These are phyloP conservation scores for Tritrichomonas musculus DNA, from an alignment of 208 protist species.

Conservation along the genomic window DNA sequence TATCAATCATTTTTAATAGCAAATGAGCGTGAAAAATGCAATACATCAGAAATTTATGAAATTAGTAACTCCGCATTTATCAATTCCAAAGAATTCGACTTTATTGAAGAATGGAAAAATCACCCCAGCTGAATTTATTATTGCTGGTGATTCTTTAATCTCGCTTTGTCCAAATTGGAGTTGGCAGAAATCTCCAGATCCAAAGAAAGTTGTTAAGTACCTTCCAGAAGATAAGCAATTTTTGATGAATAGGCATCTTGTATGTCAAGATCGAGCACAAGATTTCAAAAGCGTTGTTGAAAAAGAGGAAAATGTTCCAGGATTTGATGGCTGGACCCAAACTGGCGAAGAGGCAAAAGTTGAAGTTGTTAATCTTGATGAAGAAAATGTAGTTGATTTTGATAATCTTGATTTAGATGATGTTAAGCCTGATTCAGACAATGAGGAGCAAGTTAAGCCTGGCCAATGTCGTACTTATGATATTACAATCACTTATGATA, in stretches of 20 bases:
- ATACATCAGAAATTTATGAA: slow-evolving; percentile 6
- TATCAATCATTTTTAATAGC: too few relatives aligned
- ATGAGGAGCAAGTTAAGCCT: not conserved
- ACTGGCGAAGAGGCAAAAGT: not conserved
- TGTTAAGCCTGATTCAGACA: not conserved
- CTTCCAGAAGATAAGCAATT: slow-evolving; percentile 23
- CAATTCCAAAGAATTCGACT: not conserved
- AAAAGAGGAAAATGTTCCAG: not conserved
- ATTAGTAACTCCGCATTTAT: not conserved
- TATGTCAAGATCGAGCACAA: not conserved
- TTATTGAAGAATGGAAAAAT: not conserved
- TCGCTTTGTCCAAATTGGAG: slow-evolving; percentile 9
- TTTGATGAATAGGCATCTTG: not conserved
- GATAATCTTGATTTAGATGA: not conserved
- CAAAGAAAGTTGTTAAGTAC: not conserved
- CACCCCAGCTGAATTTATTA: slow-evolving; percentile 1
- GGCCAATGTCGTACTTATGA: not conserved
- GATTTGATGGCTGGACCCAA: not conserved
- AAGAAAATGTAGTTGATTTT: not conserved
- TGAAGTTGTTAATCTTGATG: not conserved
- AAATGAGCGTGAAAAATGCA: not conserved
- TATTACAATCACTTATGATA: slow-evolving; percentile 7
- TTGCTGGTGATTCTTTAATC: not conserved
- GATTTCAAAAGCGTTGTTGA: not conserved
- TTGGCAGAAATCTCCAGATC: not conserved